A percentile compares a stretch with the other conserved stretches of the same genome.
These are phyloP conservation scores for Cydonia oblonga DNA, from an alignment of 331 rosid species.

Conservation along the genomic window DNA sequence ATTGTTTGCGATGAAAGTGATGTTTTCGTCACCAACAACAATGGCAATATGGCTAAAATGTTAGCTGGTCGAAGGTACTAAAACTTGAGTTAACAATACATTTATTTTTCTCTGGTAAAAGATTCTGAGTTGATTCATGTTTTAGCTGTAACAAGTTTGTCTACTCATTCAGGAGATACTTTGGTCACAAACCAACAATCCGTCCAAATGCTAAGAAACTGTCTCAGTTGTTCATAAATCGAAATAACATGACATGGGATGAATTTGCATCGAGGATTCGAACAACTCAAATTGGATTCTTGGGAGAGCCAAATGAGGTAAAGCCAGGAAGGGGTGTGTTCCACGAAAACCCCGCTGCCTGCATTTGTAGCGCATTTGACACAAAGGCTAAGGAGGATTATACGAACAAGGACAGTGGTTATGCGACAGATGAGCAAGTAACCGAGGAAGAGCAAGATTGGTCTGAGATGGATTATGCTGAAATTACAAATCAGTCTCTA, in stretches of 20 bases:
- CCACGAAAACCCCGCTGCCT: slow-evolving; percentile 75
- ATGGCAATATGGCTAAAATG: slow-evolving; percentile 89
- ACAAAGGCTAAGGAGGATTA: slow-evolving; percentile 14
- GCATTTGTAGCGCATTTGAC: slow-evolving; percentile 50
- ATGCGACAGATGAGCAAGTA: slow-evolving; percentile 20
- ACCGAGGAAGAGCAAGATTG: slow-evolving; percentile 43
- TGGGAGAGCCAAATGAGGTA: slow-evolving; percentile 85
- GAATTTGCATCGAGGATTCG: slow-evolving; percentile 57
- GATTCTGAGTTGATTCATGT: neutral
- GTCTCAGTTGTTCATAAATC: slow-evolving; percentile 39
- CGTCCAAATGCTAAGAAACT: slow-evolving; percentile 75
- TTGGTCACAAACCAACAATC: slow-evolving; percentile 80
- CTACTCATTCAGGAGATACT: slow-evolving; percentile 60
- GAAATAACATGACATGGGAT: slow-evolving; percentile 56
- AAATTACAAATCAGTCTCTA: slow-evolving; percentile 12
- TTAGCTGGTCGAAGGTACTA: slow-evolving; percentile 78
- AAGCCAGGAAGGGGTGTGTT: slow-evolving; percentile 62
- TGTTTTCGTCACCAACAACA: slow-evolving; percentile 75
- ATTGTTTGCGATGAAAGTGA: slow-evolving; percentile 69
- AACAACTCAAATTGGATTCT: slow-evolving; percentile 59
- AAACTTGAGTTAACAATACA: neutral
- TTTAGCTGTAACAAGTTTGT: neutral
- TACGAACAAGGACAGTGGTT: slow-evolving; percentile 13
- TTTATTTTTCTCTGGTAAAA: neutral
- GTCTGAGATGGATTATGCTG: slow-evolving; percentile 36